Conservation (phyloP, 805 yeast species). For the Candida chilensis region DNA sequence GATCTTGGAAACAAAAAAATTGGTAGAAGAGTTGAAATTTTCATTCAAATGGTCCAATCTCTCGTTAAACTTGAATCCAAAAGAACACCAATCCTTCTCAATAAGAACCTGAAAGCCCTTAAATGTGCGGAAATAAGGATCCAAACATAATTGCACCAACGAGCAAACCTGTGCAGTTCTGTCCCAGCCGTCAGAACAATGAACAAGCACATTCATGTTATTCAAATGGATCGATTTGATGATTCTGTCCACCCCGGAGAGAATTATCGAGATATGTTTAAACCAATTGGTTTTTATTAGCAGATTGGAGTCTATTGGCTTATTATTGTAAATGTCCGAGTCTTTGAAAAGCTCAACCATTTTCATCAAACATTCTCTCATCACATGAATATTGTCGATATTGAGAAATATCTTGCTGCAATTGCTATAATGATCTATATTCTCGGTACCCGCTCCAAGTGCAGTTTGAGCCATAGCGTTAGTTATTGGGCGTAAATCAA, state of each 20-base stretch:
- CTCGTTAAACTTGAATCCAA: conserved; percentile 86
- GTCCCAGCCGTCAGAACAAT: conserved; percentile 99
- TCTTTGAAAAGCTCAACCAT: conserved; percentile 57
- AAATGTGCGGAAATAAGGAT: conserved; percentile 81
- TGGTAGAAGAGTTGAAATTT: conserved; percentile 1
- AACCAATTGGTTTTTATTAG: conserved; percentile 74
- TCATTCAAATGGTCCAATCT: conserved; percentile 61
- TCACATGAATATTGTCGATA: conserved; percentile 91
- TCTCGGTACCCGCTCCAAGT: conserved; percentile 96
- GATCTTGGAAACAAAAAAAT: conserved; percentile 19
- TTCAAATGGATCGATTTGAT: conserved; percentile 77
- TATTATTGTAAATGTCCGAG: conserved; percentile 45
- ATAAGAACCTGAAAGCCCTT: conserved; percentile 80
- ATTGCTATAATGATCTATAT: conserved; percentile 73
- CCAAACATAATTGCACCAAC: conserved; percentile 76
- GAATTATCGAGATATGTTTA: conserved; percentile 53
- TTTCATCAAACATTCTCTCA: conserved; percentile 73
- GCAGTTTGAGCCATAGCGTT: conserved; percentile 97
- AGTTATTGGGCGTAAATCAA: conserved; percentile 87
- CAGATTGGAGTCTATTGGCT: conserved; percentile 41
- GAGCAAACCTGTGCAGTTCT: conserved; percentile 87
- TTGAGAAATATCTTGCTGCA: conserved; percentile 74
- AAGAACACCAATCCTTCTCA: conserved; percentile 93
- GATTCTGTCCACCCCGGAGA: conserved; percentile 70
- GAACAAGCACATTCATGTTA: conserved; percentile 75